Evolutionary conservation across 192 early-diverging fungal species (phyloP), one percentile per base, ranked within the genome.

Genomic region (Entomortierella beljakovae): DNA sequence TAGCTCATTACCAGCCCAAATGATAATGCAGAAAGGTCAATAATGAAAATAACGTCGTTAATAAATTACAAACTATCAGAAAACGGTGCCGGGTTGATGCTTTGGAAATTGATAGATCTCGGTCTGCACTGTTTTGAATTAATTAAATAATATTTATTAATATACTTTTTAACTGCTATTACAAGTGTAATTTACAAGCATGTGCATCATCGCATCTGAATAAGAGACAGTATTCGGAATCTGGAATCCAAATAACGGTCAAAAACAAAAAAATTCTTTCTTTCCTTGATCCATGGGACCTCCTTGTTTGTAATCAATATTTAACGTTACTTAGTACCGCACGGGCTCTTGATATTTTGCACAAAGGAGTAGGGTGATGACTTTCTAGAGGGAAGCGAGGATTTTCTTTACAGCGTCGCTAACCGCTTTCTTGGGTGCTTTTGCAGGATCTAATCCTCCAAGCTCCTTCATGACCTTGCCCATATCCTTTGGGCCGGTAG

Each of bases 401-500:
- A 94, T 76, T 61, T 77, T 87, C 79, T 96, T 98, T 31, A 90
- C 94, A 20, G 86, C 77, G 18, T 92, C 91, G 13, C 89, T 88
- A n/a, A 98, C 88, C 48, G 81, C 58, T 69, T 93, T 93, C 84
- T 88, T 94, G 38, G 92, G 88, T 6, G 93, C 96, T 35, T 80
- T 84, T 8, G 91, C 86, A 11, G 89, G 71, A 67, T 91, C 92
- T 43, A 95, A 71, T 8, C 84, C 84, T 9, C 72, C 68, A 35
- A 92, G 83, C 54, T 86, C 91, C 80, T 94, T 93, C 93, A 98
- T 96, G 25, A 98, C 90, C 40, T 88, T 86, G 26, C 96, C 95
- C 80, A 98, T 81, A 53, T 94, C 93, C 82, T 94, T 95, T 32
- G 85, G 64, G 6, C 88, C 81, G 11, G 61, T 68, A 23, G 89